Base-by-base conservation (phyloP, 176 grass and related monocot genomes). In the Aegilops speltoides region DNA sequence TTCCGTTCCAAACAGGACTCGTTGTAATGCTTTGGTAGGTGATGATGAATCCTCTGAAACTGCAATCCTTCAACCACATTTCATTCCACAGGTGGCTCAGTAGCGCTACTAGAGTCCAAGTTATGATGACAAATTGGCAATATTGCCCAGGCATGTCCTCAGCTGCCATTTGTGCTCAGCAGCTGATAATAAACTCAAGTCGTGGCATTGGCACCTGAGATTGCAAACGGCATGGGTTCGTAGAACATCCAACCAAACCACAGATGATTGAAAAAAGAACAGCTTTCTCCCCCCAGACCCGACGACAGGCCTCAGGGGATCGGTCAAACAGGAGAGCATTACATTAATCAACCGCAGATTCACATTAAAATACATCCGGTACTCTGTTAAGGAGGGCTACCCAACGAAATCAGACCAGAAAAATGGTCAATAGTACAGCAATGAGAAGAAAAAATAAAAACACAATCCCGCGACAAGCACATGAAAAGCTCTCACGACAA, bases 321-420 rank as follows among this genome's bases (percentile, higher is more conserved):
- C 50, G 50, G 16, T 54, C 50, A 54, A 84, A 29, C 74, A 87
- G 16, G 61, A 36, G 64, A 40, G 64, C 73, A 78, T 91, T 88
- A 79, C 86, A 88, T 91, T 88, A 85, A 86, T 91, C 69, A 86
- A 91, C 85, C 82, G 56, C 64, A 82, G 25, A 66, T 88, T 88
- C 90, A 86, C 86, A 86, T 82, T 31, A 81, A 82, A 91, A 86
- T 91, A 91, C 86, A 88, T 60, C 73, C 52, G 82, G 82, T 91
- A 88, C 82, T 77, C 82, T 78, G 83, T 82, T 85, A 82, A 85
- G 68, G 77, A 72, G 43, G 48, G 17, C 89, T 91, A 85, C 90
- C 64, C 56, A 56, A 88, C 77, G 56, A 54, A 88, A 91, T 79
- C 82, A 80, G 20, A 76, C 26, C 41, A 82, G 32, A 77, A 70